A percentile compares a stretch with the other conserved stretches of the same genome.
phyloP scores from a whole-genome alignment of 495 filamentous ascomycete genomes.

The Chlorociboria aeruginascens region DNA sequence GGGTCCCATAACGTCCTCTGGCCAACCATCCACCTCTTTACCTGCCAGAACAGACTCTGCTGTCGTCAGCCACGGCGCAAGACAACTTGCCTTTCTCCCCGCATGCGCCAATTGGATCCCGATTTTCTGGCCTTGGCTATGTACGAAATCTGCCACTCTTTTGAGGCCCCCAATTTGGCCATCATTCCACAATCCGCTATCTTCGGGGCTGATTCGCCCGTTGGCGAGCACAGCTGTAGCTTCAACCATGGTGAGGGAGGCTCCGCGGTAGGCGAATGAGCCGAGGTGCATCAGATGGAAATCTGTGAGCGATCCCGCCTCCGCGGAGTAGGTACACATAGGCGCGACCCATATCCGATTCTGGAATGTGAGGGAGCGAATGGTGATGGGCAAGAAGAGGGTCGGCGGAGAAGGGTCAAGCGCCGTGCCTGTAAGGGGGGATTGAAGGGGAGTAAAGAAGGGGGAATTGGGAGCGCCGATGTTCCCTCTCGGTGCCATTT shows the following conservation, averaged over 20 bases:
- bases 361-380: slow-evolving; percentile 55
- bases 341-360: slow-evolving; percentile 55
- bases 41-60: slow-evolving; percentile 31
- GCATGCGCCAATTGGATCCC: slow-evolving; percentile 67
- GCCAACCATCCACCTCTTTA: slow-evolving; percentile 54
- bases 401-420: slow-evolving; percentile 33
- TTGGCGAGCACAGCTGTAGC: slow-evolving; percentile 54
- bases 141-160: slow-evolving; percentile 46
- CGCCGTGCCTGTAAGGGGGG: slow-evolving; percentile 52
- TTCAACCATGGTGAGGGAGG: slow-evolving; percentile 54
- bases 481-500: too few species aligned
- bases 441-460: slow-evolving; percentile 24
- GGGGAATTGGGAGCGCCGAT: too few species aligned
- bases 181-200: slow-evolving; percentile 58
- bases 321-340: slow-evolving; percentile 61
- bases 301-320: slow-evolving; percentile 55
- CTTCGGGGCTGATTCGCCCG: slow-evolving; percentile 61
- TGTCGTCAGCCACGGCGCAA: slow-evolving; percentile 46
- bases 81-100: slow-evolving; percentile 57
- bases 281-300: slow-evolving; percentile 58
- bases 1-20: slow-evolving; percentile 50
- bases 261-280: slow-evolving; percentile 50
- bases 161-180: slow-evolving; percentile 52
- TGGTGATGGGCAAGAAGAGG: slow-evolving; percentile 51
- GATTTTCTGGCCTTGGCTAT: slow-evolving; percentile 53